phyloP scores from a whole-genome alignment of 352 stramenopile species.

The Phytophthora boehmeriae region DNA sequence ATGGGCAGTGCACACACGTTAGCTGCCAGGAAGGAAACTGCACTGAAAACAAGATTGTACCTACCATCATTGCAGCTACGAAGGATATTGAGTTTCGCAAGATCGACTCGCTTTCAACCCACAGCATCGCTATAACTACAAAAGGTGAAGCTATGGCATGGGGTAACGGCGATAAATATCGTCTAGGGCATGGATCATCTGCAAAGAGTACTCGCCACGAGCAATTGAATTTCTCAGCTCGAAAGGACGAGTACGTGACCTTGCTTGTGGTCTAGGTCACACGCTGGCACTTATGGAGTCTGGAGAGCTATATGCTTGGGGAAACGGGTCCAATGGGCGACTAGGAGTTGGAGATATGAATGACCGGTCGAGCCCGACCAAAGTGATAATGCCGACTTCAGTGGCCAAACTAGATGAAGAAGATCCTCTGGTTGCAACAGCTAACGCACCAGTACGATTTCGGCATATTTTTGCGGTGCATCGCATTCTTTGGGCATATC shows the following conservation, averaged over 20 bases:
- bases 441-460: slow-evolving; percentile 23
- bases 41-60: slow-evolving; percentile 80
- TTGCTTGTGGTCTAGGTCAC: slow-evolving; percentile 72
- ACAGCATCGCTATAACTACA: slow-evolving; percentile 75
- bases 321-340: slow-evolving; percentile 85
- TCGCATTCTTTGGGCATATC: slow-evolving; percentile 79
- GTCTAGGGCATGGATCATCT: slow-evolving; percentile 73
- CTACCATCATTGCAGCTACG: slow-evolving; percentile 66
- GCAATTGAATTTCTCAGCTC: slow-evolving; percentile 63
- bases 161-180: slow-evolving; percentile 87
- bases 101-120: slow-evolving; percentile 86
- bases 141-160: slow-evolving; percentile 75
- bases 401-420: slow-evolving; percentile 1
- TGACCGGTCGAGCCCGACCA: slow-evolving; percentile 65
- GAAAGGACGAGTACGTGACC: slow-evolving; percentile 63
- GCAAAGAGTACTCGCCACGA: slow-evolving; percentile 75
- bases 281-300: slow-evolving; percentile 63
- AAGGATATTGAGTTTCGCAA: slow-evolving; percentile 57
- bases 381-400: slow-evolving; percentile 17
- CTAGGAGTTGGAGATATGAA: slow-evolving; percentile 80
- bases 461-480: slow-evolving; percentile 69
- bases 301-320: slow-evolving; percentile 83
- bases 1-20: slow-evolving; percentile 71
- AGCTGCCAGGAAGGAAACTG: slow-evolving; percentile 78
- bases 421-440: neutral